Conservation (phyloP, 352 stramenopile genomes). For the Phytophthora melonis region DNA sequence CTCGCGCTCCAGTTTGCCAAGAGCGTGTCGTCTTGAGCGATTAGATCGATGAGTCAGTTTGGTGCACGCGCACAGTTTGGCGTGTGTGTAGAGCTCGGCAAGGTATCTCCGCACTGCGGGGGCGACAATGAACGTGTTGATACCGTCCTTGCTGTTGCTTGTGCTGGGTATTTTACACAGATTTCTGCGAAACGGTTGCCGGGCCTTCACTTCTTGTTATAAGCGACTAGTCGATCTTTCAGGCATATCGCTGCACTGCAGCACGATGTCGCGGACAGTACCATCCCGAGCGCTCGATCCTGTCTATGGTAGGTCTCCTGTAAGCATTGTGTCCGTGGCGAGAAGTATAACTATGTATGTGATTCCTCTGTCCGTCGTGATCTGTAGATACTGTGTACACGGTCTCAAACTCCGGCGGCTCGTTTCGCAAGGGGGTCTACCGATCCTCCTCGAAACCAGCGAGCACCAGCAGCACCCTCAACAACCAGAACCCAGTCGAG, state of each 20-base stretch:
- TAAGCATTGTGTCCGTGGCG: neutral
- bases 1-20: constrained; percentile 78
- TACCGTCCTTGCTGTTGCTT: constrained; percentile 13
- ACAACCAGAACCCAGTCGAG: constrained; percentile 43
- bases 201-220: constrained; percentile 2
- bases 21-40: constrained; percentile 34
- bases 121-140: constrained; percentile 26
- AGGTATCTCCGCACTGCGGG: neutral
- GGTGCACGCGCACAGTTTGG: constrained; percentile 19
- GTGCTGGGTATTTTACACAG: constrained; percentile 26
- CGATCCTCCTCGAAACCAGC: constrained; percentile 43
- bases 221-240: constrained; percentile 19
- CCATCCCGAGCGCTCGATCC: constrained; percentile 77
- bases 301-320: constrained; percentile 68
- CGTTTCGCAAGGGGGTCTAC: constrained; percentile 72
- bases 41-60: constrained; percentile 16
- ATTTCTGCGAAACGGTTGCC: constrained; percentile 25
- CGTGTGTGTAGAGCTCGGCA: constrained; percentile 14
- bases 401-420: constrained; percentile 69
- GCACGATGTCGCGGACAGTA: constrained; percentile 61
- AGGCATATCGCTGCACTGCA: neutral
- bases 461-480: constrained; percentile 42
- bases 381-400: constrained; percentile 77
- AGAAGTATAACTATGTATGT: constrained; percentile 1
- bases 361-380: neutral